Evolutionary conservation across 1,284 basidiomycete species (phyloP), one percentile per base, ranked within the genome.

Genomic region (Rhodotorula sp.): DNA sequence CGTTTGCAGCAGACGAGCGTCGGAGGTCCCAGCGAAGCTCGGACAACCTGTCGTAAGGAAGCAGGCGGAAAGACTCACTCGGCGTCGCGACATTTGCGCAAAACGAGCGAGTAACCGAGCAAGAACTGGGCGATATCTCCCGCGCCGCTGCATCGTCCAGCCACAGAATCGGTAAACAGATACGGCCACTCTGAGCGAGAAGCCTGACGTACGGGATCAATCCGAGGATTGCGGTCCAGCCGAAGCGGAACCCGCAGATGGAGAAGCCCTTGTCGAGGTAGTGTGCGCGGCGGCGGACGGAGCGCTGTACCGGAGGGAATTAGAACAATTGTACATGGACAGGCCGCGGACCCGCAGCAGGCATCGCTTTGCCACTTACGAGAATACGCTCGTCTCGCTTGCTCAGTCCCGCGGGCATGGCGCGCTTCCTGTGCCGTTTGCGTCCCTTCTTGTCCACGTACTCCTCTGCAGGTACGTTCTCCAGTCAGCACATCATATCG

Each of bases 191-290:
- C 10, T 14, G 39, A 39, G 52, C 46, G 14, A 6, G 46, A 26
- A 26, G 6, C 8, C 4, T 26, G 52, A 57, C 69, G 57, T 10
- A 68, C 71, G 74, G 71, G 29, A 73, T 71, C 14, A 75, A 23
- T 12, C 66, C 70, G 29, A 70, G 58, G 21, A 71, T 58, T 8
- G 65, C 65, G 2, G 69, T 70, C 67, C 67, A 73, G 0, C 71
- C 71, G 49, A 76, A 67, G 10, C 69, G 58, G 67, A 97, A 82
- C 4, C 94, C 93, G 77, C 89, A 92, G 16, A 97, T 67, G 61
- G 81, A 85, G 84, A 97, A 91, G 12, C 92, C 90, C 82, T 93
- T 95, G 85, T 98, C 95, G 67, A 98, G 89, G 79, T 90, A 88
- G 80, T 94, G 93, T 0, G 95, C 94, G 14, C 94, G 74, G 85